These are phyloP conservation scores for Buddleja alternifolia DNA, from an alignment of 257 asterid genomes.

Conservation along the genomic window DNA sequence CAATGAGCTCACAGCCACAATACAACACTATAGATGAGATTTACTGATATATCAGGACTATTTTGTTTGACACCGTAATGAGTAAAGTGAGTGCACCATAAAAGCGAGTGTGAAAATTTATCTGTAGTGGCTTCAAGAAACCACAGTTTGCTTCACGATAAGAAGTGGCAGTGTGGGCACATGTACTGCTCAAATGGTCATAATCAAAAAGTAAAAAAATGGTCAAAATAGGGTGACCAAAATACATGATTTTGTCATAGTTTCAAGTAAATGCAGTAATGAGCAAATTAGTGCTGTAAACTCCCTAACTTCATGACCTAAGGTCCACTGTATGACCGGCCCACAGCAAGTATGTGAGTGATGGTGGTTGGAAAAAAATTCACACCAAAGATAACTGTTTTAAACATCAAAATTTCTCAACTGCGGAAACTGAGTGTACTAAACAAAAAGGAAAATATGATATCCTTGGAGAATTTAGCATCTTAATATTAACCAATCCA, in stretches of 20 bases:
- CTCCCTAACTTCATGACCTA: slow-evolving; percentile 2
- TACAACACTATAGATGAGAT: background rate
- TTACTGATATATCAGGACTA: background rate
- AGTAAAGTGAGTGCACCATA: background rate
- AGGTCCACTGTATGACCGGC: slow-evolving; percentile 10
- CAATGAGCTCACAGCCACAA: slow-evolving; percentile 3
- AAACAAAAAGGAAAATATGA: background rate
- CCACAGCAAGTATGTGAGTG: slow-evolving; percentile 1
- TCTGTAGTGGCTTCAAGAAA: slow-evolving; percentile 4
- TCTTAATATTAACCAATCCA: slow-evolving; percentile 7
- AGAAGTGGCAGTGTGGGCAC: background rate
- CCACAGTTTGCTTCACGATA: background rate
- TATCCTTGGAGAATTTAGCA: background rate
- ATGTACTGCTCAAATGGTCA: background rate
- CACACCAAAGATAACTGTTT: background rate
- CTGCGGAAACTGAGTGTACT: background rate
- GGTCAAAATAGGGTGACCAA: background rate
- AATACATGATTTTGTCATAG: background rate
- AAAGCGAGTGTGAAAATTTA: background rate
- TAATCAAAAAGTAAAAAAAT: background rate
- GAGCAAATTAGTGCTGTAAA: background rate
- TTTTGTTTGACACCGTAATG: background rate
- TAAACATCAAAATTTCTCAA: background rate
- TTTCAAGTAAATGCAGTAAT: background rate
- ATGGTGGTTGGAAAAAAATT: background rate